Evolutionary conservation across 2,329 filamentous ascomycete genomes (phyloP).

Genomic region (Chaetomium strumarium): DNA sequence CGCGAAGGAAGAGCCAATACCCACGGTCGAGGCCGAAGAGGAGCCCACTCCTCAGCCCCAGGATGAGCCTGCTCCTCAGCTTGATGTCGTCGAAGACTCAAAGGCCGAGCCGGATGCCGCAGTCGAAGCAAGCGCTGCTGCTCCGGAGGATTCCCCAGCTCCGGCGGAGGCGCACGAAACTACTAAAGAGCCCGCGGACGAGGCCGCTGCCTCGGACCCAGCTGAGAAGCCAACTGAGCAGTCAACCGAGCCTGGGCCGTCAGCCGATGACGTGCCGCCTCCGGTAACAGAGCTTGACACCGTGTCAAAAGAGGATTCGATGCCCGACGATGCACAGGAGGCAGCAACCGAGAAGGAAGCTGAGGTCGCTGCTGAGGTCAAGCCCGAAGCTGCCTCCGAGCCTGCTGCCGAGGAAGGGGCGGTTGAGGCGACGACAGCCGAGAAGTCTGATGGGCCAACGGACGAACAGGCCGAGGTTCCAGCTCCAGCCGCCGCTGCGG

Average conservation of each 20-base stretch:
- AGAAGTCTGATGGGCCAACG: neutral
- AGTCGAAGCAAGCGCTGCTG: neutral
- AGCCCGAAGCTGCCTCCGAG: neutral
- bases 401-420: neutral
- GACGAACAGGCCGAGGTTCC: neutral
- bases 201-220: too few species aligned
- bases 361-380: neutral
- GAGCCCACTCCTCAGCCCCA: neutral
- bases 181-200: too few species aligned
- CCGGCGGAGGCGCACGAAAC: neutral
- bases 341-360: neutral
- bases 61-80: conserved; percentile 1
- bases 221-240: too few species aligned
- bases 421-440: neutral
- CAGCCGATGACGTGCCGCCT: too few species aligned
- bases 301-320: too few species aligned
- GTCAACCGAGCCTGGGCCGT: too few species aligned
- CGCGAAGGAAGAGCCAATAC: neutral
- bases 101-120: conserved; percentile 3
- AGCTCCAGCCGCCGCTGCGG: neutral
- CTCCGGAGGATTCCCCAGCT: neutral
- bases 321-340: too few species aligned
- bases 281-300: too few species aligned
- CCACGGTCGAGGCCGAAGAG: neutral
- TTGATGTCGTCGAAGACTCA: neutral